Conservation (phyloP, 2,329 filamentous ascomycete species). For the Venturia aucupariae region DNA sequence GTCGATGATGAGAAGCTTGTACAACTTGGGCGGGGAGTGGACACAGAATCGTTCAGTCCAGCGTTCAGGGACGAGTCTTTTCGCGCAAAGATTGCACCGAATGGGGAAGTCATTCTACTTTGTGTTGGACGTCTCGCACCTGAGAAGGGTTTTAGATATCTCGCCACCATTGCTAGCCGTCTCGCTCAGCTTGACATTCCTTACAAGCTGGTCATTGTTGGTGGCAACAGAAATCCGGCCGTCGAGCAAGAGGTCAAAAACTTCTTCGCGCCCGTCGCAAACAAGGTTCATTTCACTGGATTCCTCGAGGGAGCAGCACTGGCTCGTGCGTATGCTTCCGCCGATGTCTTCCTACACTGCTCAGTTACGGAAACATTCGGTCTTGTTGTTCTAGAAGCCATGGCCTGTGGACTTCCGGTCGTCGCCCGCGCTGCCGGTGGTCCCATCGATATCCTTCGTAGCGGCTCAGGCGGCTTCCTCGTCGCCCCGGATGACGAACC, state of each 20-base stretch:
- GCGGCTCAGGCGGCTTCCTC: conserved; percentile 53
- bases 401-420: conserved; percentile 62
- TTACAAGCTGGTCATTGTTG: conserved; percentile 59
- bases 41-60: conserved; percentile 54
- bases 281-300: conserved; percentile 57
- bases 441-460: conserved; percentile 55
- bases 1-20: conserved; percentile 50
- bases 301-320: conserved; percentile 53
- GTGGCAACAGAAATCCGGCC: conserved; percentile 55
- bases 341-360: conserved; percentile 62
- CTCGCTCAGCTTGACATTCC: conserved; percentile 47
- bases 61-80: conserved; percentile 42
- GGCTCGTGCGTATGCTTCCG: conserved; percentile 57
- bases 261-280: conserved; percentile 47
- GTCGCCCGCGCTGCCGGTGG: conserved; percentile 61
- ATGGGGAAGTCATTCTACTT: conserved; percentile 55
- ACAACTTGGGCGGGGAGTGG: conserved; percentile 55
- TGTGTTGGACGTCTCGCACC: conserved; percentile 59
- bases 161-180: conserved; percentile 46
- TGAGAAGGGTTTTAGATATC: conserved; percentile 62
- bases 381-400: conserved; percentile 59
- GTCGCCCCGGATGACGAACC: conserved; percentile 51
- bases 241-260: conserved; percentile 53
- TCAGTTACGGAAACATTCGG: conserved; percentile 65
- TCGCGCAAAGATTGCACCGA: conserved; percentile 47